Evolutionary conservation across 345 rosid species (phyloP).

Genomic region (rapeseed (Brassica napus)): Da-Ae NC_063444.1:5112501-5113000

Average conservation of each 20-base stretch:
- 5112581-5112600: not conserved
- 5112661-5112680: not conserved
- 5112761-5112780: constrained; percentile 10
- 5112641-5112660: not conserved
- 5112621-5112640: not conserved
- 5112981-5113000: not conserved
- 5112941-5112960: not conserved
- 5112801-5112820: not conserved
- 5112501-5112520: not conserved
- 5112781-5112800: constrained; percentile 15
- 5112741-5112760: constrained; percentile 11
- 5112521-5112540: no score
- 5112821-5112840: not conserved
- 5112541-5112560: constrained; percentile 10
- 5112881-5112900: not conserved
- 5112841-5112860: constrained; percentile 26
- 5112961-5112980: not conserved
- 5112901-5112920: not conserved
- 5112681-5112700: constrained; percentile 16
- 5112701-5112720: constrained; percentile 14
- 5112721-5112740: constrained; percentile 7
- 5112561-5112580: not conserved
- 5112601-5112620: constrained; percentile 8
- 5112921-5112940: not conserved
- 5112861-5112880: constrained; percentile 15